Evolutionary conservation across 805 yeast genomes (phyloP), one percentile per base, ranked within the genome.

Genomic region (Candida qinlingensis): DNA sequence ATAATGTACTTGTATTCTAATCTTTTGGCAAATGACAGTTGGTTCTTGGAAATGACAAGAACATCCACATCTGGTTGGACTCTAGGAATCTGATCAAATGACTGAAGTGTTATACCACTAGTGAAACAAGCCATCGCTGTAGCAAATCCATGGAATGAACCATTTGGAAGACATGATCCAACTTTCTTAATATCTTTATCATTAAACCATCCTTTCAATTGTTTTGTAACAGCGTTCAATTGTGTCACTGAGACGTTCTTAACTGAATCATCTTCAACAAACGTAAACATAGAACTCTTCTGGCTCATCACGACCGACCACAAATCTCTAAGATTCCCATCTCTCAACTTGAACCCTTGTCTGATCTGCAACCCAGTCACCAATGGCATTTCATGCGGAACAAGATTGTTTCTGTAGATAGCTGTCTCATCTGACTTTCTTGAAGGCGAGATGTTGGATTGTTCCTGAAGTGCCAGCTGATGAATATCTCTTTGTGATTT

Each of bases 301-400:
- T 62, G 59, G 35, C 62, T 60, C 63, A 69, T 60, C 9, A 76
- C 73, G 11, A 81, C 66, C 46, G 73, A 77, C 91, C 94, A 87
- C 4, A 87, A 61, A 67, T 88, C 96, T 52, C 77, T 75, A 49
- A 88, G 62, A 55, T 79, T 82, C 4, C 96, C 96, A 62, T 86
- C 84, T 56, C 96, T 72, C 26, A 85, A 61, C 53, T 76, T 77
- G 62, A 83, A 85, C 35, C 79, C 81, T 28, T 76, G 72, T 39
- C 87, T 74, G 27, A 90, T 75, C 41, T 80, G 79, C 47, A 87
- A 66, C 0, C 95, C 95, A 3, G 86, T 76, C 26, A 83, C 72
- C 48, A 90, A 70, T 0, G 87, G 84, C 50, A 78, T 62, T 5
- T 88, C 87, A 60, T 79, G 81, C 26, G 91, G 94, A 33, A 86